Percentiles rank a stretch among this genome's conserved stretches.
Conservation (phyloP, 1,284 basidiomycete species). For the Ceratobasidium sp. region DNA sequence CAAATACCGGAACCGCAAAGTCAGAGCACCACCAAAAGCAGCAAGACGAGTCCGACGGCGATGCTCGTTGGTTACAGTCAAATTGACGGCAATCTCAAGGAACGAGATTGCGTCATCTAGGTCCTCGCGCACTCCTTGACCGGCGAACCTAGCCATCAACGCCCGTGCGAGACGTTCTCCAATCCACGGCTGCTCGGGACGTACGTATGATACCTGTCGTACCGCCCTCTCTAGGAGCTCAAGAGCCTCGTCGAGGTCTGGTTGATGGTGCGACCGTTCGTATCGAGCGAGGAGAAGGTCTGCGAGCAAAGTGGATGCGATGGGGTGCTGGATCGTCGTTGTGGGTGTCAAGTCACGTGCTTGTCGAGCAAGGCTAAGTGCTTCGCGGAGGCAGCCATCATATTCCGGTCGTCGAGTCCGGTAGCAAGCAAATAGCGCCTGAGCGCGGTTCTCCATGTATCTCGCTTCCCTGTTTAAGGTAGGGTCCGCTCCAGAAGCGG, state of each 20-base stretch:
- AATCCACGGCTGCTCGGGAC: constrained; percentile 22
- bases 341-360: background rate
- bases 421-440: constrained; percentile 15
- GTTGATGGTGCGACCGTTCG: background rate
- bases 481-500: background rate
- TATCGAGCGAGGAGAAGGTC: constrained; percentile 23
- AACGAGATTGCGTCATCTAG: constrained; percentile 20
- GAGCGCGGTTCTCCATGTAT: constrained; percentile 9
- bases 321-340: constrained; percentile 1
- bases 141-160: constrained; percentile 11
- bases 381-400: background rate
- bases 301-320: constrained; percentile 15
- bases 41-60: constrained; percentile 5
- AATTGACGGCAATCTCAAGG: constrained; percentile 10
- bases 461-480: background rate
- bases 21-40: background rate
- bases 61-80: constrained; percentile 9
- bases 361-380: background rate
- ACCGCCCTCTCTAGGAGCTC: constrained; percentile 9
- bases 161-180: constrained; percentile 17
- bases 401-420: constrained; percentile 3
- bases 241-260: background rate
- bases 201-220: constrained; percentile 8
- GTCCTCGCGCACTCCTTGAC: background rate
- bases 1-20: constrained; percentile 86